phyloP scores from a whole-genome alignment of 768 basidiomycete species.

The Trametes villosa region DNA sequence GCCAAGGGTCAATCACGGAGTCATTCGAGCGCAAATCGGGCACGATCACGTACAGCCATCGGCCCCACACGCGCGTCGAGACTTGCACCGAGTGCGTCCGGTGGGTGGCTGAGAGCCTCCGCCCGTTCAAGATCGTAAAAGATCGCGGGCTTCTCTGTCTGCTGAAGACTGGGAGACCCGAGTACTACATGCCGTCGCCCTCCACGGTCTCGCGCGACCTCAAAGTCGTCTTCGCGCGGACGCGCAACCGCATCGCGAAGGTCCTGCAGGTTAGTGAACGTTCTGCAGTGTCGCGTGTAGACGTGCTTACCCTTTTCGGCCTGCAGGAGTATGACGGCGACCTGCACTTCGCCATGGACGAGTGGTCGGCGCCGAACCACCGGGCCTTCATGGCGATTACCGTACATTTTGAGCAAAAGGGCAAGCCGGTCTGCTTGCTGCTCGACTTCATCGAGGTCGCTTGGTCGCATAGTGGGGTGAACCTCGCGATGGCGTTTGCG shows the following conservation, averaged over 20 bases:
- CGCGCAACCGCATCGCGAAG: no score
- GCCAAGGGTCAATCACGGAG: conserved; percentile 26
- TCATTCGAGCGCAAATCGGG: conserved; percentile 36
- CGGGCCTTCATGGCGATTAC: background rate
- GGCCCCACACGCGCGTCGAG: conserved; percentile 32
- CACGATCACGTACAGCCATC: conserved; percentile 38
- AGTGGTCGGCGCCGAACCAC: background rate
- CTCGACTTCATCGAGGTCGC: background rate
- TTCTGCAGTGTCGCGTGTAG: conserved; percentile 34
- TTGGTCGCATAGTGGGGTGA: conserved; percentile 36
- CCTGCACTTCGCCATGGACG: conserved; percentile 34
- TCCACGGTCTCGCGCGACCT: no score
- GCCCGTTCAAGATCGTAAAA: conserved; percentile 40
- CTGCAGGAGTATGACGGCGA: conserved; percentile 30
- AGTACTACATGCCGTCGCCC: conserved; percentile 39
- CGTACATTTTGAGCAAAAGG: background rate
- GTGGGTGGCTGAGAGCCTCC: conserved; percentile 40
- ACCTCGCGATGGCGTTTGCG: conserved; percentile 32
- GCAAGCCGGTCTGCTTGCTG: background rate
- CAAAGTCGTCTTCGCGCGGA: no score
- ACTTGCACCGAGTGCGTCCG: conserved; percentile 34
- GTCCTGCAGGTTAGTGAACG: no score
- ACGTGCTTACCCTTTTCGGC: conserved; percentile 28
- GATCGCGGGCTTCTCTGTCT: conserved; percentile 38
- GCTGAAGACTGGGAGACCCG: conserved; percentile 40